These are phyloP conservation scores for Raffaelea albimanens DNA, from an alignment of 2,329 filamentous ascomycete genomes.

Conservation along the genomic window DNA sequence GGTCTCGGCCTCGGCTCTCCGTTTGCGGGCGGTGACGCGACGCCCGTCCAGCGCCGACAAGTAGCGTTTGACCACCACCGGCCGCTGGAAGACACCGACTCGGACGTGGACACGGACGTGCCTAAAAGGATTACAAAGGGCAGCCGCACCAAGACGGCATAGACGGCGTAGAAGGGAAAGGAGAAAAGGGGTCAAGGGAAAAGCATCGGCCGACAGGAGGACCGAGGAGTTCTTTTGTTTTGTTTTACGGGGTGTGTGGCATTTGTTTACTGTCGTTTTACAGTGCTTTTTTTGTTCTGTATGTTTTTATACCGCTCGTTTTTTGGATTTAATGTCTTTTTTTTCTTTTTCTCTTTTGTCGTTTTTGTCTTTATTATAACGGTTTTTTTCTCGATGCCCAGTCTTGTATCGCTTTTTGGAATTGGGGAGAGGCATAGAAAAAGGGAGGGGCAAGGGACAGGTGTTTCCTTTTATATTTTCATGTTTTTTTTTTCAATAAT, in stretches of 20 bases:
- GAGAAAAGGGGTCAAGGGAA: too few species aligned
- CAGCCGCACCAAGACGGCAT: background rate
- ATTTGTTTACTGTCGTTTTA: too few species aligned
- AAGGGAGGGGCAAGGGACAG: too few species aligned
- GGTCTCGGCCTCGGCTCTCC: too few species aligned
- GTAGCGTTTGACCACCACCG: background rate
- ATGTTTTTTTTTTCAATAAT: background rate
- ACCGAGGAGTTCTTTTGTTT: background rate
- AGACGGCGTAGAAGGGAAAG: background rate
- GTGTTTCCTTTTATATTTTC: too few species aligned
- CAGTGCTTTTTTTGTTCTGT: background rate
- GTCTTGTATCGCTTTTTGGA: too few species aligned
- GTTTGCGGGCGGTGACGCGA: background rate
- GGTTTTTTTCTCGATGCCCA: too few species aligned
- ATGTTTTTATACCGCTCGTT: background rate
- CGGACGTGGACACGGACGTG: slow-evolving; percentile 8
- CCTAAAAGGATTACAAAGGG: too few species aligned
- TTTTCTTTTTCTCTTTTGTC: background rate
- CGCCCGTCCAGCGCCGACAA: too few species aligned
- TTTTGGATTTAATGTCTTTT: background rate
- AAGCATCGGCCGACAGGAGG: background rate
- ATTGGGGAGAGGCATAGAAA: too few species aligned
- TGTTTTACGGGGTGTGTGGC: background rate
- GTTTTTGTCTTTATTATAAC: background rate
- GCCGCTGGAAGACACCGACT: background rate